Evolutionary conservation across 2,329 filamentous ascomycete genomes (phyloP).

Genomic region (Fusarium sp.): DNA sequence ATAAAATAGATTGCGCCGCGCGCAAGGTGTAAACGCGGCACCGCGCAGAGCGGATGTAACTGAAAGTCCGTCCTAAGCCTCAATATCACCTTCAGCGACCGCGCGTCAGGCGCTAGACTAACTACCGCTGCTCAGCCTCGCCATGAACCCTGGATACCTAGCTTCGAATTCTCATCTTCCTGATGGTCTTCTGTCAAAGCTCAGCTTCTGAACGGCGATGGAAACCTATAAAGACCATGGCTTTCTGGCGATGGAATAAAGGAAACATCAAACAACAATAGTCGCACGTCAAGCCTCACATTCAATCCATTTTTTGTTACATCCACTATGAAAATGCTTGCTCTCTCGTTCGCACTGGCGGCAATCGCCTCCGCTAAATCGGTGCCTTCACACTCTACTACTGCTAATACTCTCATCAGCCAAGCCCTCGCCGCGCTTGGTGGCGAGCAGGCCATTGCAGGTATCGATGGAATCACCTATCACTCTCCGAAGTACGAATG

Average conservation of each 20-base stretch:
- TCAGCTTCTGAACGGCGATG: background rate
- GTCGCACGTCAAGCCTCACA: background rate
- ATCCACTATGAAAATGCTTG: constrained; percentile 5
- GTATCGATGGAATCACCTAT: constrained; percentile 19
- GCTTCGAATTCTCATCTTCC: background rate
- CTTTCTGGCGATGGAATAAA: background rate
- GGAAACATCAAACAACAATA: background rate
- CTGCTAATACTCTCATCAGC: constrained; percentile 3
- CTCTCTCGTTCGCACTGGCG: background rate
- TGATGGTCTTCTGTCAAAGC: background rate
- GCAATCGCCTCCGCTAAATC: constrained; percentile 1
- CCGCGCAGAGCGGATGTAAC: background rate
- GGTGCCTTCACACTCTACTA: background rate
- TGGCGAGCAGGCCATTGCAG: constrained; percentile 2
- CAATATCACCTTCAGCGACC: background rate
- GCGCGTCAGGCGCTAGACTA: background rate
- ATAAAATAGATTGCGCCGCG: background rate
- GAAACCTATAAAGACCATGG: background rate
- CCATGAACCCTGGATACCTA: background rate
- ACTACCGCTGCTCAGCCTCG: background rate
- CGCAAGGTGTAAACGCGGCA: background rate
- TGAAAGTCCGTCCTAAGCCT: constrained; percentile 1
- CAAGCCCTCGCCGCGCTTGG: constrained; percentile 17
- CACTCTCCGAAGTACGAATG: constrained; percentile 17
- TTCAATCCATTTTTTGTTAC: background rate